Conservation (phyloP, 192 early-diverging fungal genomes). For the Dissophora globulifera region DNA sequence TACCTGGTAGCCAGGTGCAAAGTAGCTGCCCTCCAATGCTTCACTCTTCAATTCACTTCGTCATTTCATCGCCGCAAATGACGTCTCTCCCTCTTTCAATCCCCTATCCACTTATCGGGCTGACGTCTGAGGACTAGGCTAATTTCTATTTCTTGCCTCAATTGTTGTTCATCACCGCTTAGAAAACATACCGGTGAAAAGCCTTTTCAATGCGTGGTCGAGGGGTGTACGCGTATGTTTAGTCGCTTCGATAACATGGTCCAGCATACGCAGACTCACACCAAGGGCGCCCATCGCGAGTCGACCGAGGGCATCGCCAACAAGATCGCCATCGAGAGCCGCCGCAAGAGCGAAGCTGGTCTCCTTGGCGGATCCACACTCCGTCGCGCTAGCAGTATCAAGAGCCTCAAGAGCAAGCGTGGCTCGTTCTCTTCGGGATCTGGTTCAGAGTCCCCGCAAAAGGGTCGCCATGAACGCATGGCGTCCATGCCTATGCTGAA, state of each 20-base stretch:
- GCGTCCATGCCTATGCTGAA: constrained; percentile 28
- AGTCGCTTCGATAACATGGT: constrained; percentile 87
- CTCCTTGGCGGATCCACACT: constrained; percentile 1
- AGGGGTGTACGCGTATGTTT: constrained; percentile 72
- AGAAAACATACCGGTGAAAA: constrained; percentile 65
- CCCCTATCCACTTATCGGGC: too few relatives aligned
- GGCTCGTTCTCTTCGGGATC: constrained; percentile 19
- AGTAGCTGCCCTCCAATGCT: background rate
- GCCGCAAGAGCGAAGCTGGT: constrained; percentile 47
- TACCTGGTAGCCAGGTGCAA: too few relatives aligned
- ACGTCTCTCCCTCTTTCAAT: too few relatives aligned
- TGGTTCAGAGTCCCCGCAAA: constrained; percentile 1
- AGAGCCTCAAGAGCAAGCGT: constrained; percentile 5
- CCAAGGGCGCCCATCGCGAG: constrained; percentile 30
- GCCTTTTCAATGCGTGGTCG: constrained; percentile 76
- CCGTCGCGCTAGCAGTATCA: constrained; percentile 12
- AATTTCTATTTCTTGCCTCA: too few relatives aligned
- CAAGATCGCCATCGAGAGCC: constrained; percentile 45
- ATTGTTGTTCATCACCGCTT: constrained; percentile 9
- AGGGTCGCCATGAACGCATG: constrained; percentile 16
- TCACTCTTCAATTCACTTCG: too few relatives aligned
- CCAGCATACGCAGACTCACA: constrained; percentile 82
- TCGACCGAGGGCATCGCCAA: constrained; percentile 23
- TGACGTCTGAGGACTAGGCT: too few relatives aligned
- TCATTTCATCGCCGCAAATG: too few relatives aligned